Base-by-base conservation (phyloP, 2,329 filamentous ascomycete genomes). In the Capronia coronata region DNA sequence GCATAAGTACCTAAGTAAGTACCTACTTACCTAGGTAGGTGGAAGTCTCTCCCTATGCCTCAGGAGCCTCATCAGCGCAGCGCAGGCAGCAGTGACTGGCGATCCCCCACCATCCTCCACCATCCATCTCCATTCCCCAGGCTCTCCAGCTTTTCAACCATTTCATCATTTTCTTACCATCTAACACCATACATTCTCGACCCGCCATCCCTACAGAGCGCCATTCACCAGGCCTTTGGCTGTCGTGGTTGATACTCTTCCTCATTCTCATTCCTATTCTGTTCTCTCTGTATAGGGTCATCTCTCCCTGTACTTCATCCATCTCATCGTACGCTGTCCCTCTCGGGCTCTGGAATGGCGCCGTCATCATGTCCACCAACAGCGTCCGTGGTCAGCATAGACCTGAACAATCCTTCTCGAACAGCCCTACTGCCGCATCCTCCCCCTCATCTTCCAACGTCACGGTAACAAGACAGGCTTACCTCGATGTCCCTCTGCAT, bases 401-500 rank as follows among this genome's bases (percentile, higher is more conserved):
- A 38, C 38, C 42, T 30, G 23, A 35, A 29, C 11, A 19, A 8
- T 30, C 48, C 39, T 45, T 29, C 7, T 50, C 48, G 16, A 49
- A 29, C 32, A 30, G 47, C 25, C 25, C 34, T 19, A 47, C 18
- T 18, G 34, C 32, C 27, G 45, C 40, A 32, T 27, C 49, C 2
- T 53, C 50, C 11, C 43, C 54, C 2, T 53, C 50, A 14, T 18
- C 38, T 9, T 48, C 48, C 29, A 51, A 32, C n/a, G 16, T 38
- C n/a, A 19, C 34, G 13, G 22, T 22, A 16, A 19, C 19, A 30
- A 46, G 34, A 18, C 38, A 39, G 35, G 30, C 46, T 14, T 50
- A 52, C 42, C 54, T 56, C 23, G 52, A 55, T 34, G 44, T 54
- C 14, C 55, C 55, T 2, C 38, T 46, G 4, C 50, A 48, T 40